Evolutionary conservation across 768 basidiomycete genomes (phyloP), one percentile per base, ranked within the genome.

Genomic region (Tylopilus rubrobrunneus): DNA sequence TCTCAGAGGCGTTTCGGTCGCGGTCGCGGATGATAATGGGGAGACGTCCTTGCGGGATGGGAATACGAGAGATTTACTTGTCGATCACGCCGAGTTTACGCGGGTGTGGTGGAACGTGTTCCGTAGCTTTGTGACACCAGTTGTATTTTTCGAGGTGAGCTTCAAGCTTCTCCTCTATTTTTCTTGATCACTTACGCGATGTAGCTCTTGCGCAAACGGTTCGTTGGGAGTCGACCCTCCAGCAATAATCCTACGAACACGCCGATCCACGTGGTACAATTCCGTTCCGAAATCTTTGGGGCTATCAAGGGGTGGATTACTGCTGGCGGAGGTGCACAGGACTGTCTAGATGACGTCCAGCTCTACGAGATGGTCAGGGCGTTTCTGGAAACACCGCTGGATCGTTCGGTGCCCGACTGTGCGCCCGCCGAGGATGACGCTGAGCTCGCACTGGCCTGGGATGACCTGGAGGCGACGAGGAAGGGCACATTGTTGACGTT

Each of bases 1-100:
- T 4, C 72, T 92, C 19, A 82, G 82, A 45, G 84, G 84, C 31
- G 82, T 92, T 5, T 85, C 86, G 0, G 88, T 91, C 0, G 85
- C 87, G 0, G 86, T 90, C 5, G 83, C 91, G 0, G 90, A 93
- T 58, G 90, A 92, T 63, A 92, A 90, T 60, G 91, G 91, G 0
- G 89, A 92, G 67, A 89, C 87, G 74, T 83, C 88, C 0, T 68
- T 92, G 41, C 74, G 83, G 21, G 87, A 89, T 58, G 83, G 84
- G 2, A 87, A 82, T 72, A 87, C 86, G 0, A 75, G 88, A 33
- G 84, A 88, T 45, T 72, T 92, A 41, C 74, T 83, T 25, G 79
- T 92, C 14, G 90, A 92, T 71, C 79, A 83, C 43, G 72, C 64
- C 2, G 90, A 92, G 63, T 92, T 89, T 70, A 77, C 83, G 2